phyloP scores from a whole-genome alignment of 805 yeast species.

The Ogataea ramenticola region DNA sequence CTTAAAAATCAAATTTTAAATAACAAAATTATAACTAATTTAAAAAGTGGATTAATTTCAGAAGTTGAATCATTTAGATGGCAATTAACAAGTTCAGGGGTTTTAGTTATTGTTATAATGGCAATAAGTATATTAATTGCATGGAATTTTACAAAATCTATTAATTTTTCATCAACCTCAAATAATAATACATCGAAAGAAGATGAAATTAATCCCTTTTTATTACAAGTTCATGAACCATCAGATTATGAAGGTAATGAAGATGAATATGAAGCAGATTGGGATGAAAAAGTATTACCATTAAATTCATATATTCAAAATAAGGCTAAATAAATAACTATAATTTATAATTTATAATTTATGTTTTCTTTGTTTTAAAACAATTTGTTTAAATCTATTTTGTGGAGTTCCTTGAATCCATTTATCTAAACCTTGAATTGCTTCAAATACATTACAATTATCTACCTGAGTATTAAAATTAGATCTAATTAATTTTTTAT shows the following conservation, averaged over 20 bases:
- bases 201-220: constrained; percentile 21
- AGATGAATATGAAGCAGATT: constrained; percentile 49
- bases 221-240: constrained; percentile 39
- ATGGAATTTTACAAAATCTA: constrained; percentile 31
- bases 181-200: constrained; percentile 7
- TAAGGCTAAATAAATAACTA: background rate
- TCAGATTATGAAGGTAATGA: constrained; percentile 47
- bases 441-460: constrained; percentile 57
- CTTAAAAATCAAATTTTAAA: constrained; percentile 73
- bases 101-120: constrained; percentile 63
- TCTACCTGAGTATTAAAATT: constrained; percentile 29
- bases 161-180: constrained; percentile 14
- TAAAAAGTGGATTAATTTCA: constrained; percentile 74
- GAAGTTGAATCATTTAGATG: constrained; percentile 87
- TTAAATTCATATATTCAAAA: constrained; percentile 4
- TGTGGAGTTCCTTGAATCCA: constrained; percentile 77
- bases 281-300: constrained; percentile 30
- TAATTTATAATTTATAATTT: constrained; percentile 35
- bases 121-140: constrained; percentile 58
- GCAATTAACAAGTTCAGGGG: constrained; percentile 87
- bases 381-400: constrained; percentile 48
- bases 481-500: constrained; percentile 35
- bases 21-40: constrained; percentile 75
- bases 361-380: constrained; percentile 49
- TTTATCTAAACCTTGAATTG: constrained; percentile 56